Base-by-base conservation (phyloP, 495 filamentous ascomycete genomes). In the Lasiosphaeris hirsuta region DNA sequence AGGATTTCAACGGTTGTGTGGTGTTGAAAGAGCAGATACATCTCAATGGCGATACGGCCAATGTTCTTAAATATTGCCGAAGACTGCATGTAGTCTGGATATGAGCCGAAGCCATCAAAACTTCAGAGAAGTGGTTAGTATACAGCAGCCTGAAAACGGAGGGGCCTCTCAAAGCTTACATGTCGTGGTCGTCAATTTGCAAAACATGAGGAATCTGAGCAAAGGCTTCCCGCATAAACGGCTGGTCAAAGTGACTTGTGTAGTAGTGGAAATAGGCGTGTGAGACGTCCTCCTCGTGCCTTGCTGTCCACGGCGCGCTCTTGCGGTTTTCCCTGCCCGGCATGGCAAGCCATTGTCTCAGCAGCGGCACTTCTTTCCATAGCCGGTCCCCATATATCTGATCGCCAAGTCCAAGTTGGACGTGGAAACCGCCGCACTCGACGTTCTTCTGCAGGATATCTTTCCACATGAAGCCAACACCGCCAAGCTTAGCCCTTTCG, bases 221-320 rank as follows among this genome's bases (percentile, higher is more conserved):
- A 76, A 96, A 97, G 0, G 91, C 90, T 70, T 98, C 95, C 45
- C 93, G 79, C 64, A 98, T 69, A 72, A 92, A 88, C 9, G 92
- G 90, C 72, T 97, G 95, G 58, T 98, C 94, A 64, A 97, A 97
- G 70, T 96, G 92, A 64, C 88, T 92, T 10, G 92, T 95, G 65
- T 98, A 98, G 69, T 96, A 98, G 69, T 97, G 95, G 74, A 98
- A 98, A 73, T 96, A 98, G 2, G 93, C 93, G 73, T 97, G 90
- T 15, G 86, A 85, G 10, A 96, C 89, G 63, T 97, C 95, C 63
- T 97, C 93, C 64, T 98, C 91, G 65, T 97, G 89, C 46, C 88
- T 84, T 13, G 93, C 88, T 4, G 90, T 96, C 94, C 94, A 98
- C 13, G 83, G 80, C 0, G 90, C 86, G 52, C 86, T 96, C 76